Evolutionary conservation across 2,329 filamentous ascomycete species (phyloP).

Genomic region (Pseudovirgaria hyperparasitica): DNA sequence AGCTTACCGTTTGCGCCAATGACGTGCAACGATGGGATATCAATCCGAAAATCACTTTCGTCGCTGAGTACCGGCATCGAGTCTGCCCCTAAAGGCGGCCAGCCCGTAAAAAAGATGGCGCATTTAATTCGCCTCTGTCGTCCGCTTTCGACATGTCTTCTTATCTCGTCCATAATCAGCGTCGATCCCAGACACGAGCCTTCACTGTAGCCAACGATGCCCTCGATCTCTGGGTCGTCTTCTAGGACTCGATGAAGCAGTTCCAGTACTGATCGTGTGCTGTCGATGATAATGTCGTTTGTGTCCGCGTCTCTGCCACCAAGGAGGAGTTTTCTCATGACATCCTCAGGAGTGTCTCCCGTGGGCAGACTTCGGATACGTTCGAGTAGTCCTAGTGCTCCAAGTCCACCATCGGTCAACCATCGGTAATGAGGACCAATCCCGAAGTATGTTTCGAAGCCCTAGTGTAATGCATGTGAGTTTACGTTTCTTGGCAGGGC

Average conservation of each 20-base stretch:
- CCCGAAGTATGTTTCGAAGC: constrained; percentile 46
- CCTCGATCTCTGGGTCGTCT: constrained; percentile 30
- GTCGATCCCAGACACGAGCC: constrained; percentile 44
- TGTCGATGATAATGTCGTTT: constrained; percentile 28
- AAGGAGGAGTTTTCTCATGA: constrained; percentile 10
- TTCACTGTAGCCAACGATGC: constrained; percentile 49
- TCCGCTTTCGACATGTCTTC: no score
- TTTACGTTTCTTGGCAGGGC: no score
- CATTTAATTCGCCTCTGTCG: constrained; percentile 24
- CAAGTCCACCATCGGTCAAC: constrained; percentile 27
- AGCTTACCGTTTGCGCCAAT: no score
- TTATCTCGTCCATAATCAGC: constrained; percentile 13
- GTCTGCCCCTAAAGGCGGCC: constrained; percentile 26
- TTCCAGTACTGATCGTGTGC: no score
- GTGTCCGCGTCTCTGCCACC: constrained; percentile 15
- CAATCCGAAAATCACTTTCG: constrained; percentile 25
- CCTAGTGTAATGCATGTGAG: no score
- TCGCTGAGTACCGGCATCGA: constrained; percentile 25
- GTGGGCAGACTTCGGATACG: constrained; percentile 43
- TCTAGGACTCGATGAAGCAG: no score
- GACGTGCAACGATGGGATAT: constrained; percentile 30
- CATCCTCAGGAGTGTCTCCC: constrained; percentile 35
- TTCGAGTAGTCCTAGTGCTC: constrained; percentile 33
- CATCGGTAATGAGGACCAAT: constrained; percentile 42
- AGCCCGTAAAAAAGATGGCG: constrained; percentile 37